Percentiles rank a stretch among this genome's conserved stretches.
phyloP scores from a whole-genome alignment of 2,329 filamentous ascomycete species.

The Phoma sp. region DNA sequence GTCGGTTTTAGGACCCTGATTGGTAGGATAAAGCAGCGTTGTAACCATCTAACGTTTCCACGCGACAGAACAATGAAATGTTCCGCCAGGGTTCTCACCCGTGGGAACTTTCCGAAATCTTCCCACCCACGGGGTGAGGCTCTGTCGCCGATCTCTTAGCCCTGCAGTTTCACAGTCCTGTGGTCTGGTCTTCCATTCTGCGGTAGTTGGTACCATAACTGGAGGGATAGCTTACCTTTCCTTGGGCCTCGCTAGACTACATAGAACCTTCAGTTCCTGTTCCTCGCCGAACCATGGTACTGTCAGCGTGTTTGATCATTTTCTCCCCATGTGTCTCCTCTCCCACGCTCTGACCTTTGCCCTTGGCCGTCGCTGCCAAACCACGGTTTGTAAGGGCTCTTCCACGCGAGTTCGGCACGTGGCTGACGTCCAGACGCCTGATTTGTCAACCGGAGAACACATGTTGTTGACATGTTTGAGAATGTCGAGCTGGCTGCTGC shows the following conservation, averaged over 20 bases:
- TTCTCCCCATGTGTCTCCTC: too few relatives aligned
- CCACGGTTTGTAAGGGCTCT: background rate
- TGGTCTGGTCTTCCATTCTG: background rate
- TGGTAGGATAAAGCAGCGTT: slow-evolving; percentile 1
- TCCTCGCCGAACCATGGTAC: background rate
- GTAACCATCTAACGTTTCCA: background rate
- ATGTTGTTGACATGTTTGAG: background rate
- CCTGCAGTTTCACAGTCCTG: background rate
- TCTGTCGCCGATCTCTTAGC: background rate
- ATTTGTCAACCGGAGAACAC: too few relatives aligned
- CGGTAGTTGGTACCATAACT: background rate
- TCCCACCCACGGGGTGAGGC: background rate
- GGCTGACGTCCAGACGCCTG: background rate
- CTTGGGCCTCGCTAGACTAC: background rate
- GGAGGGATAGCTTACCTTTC: background rate
- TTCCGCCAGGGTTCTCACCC: background rate
- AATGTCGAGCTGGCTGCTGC: background rate
- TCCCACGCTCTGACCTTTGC: background rate
- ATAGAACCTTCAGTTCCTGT: background rate
- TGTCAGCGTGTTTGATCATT: background rate
- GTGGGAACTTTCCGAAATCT: background rate
- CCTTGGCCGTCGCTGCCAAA: background rate
- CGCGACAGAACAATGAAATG: slow-evolving; percentile 8
- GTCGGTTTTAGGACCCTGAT: background rate
- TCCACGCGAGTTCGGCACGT: background rate